Conservation (phyloP, 75 land plant species). For the Pinus taeda region DNA sequence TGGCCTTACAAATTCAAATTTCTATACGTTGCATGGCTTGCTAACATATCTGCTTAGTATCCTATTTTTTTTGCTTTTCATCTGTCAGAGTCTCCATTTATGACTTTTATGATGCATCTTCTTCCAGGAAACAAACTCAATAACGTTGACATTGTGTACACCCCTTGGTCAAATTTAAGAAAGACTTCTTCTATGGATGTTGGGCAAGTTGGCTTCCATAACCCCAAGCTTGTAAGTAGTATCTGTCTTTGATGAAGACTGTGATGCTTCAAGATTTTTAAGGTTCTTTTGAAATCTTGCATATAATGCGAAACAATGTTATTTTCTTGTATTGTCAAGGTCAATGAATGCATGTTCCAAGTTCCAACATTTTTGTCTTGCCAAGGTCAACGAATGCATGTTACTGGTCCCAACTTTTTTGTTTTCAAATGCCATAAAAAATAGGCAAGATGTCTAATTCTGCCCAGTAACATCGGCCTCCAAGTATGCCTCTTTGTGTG, state of each 20-base stretch:
- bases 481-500: neutral
- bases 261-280: neutral
- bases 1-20: neutral
- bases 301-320: neutral
- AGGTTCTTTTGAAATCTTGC: neutral
- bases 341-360: neutral
- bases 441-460: neutral
- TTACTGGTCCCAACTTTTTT: neutral
- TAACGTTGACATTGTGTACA: conserved; percentile 95
- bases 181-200: conserved; percentile 98
- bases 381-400: neutral
- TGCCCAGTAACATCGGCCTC: neutral
- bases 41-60: neutral
- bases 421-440: neutral
- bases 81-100: neutral
- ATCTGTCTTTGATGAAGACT: neutral
- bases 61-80: neutral
- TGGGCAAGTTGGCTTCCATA: conserved; percentile 99
- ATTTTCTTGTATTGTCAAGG: neutral
- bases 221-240: conserved; percentile 74
- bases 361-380: neutral
- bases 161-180: conserved; percentile 97
- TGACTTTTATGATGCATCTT: neutral
- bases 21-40: neutral
- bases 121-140: conserved; percentile 91